Evolutionary conservation across 2,329 filamentous ascomycete genomes (phyloP).

Genomic region (Sordariomycetes sp.): DNA sequence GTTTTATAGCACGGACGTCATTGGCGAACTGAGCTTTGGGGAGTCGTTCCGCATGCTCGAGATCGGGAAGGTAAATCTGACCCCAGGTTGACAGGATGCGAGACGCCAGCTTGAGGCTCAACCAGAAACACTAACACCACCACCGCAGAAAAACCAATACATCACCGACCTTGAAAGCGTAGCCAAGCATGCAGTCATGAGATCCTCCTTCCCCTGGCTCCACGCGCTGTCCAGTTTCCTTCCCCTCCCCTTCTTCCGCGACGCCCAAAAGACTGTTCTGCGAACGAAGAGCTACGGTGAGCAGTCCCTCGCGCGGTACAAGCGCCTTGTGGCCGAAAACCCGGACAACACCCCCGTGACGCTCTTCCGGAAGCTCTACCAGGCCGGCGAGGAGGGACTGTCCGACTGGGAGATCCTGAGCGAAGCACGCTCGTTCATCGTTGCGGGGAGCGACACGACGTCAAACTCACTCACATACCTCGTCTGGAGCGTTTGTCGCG

Average conservation of each 20-base stretch:
- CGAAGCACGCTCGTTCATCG: constrained; percentile 26
- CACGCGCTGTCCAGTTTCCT: constrained; percentile 11
- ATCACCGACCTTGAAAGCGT: constrained; percentile 20
- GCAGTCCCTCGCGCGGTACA: background rate
- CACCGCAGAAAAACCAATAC: constrained; percentile 24
- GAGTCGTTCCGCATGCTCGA: constrained; percentile 41
- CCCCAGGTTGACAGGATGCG: background rate
- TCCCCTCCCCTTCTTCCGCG: constrained; percentile 12
- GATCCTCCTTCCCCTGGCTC: constrained; percentile 15
- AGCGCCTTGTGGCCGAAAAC: background rate
- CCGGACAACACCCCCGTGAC: background rate
- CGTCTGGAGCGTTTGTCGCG: constrained; percentile 21
- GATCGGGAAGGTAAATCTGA: constrained; percentile 24
- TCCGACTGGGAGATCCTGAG: background rate
- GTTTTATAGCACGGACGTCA: constrained; percentile 39
- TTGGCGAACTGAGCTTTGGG: constrained; percentile 39
- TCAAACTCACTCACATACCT: constrained; percentile 34
- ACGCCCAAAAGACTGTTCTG: background rate
- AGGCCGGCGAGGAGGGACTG: background rate
- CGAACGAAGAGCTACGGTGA: constrained; percentile 11
- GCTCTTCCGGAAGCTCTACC: background rate
- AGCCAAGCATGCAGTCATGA: constrained; percentile 10
- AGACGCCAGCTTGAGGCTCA: background rate
- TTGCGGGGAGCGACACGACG: constrained; percentile 39
- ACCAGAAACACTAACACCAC: background rate